A percentile compares a stretch with the other conserved stretches of the same genome.
phyloP scores from a whole-genome alignment of 2,329 filamentous ascomycete species.

The Biscogniauxia sp. region DNA sequence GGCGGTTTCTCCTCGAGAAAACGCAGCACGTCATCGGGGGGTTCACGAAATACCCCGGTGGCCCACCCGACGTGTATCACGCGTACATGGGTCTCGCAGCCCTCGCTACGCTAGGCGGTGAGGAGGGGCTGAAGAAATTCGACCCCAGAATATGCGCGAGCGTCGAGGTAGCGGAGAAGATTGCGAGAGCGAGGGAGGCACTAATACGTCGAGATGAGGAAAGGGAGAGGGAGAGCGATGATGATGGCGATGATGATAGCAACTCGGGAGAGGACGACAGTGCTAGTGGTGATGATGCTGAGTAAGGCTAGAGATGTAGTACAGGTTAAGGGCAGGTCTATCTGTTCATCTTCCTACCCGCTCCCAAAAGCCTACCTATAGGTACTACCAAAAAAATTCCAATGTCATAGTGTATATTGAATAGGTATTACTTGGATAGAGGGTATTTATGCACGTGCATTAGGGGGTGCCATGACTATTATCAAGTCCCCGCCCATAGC shows the following conservation, averaged over 20 bases:
- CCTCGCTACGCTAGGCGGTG: slow-evolving; percentile 61
- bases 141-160: slow-evolving; percentile 78
- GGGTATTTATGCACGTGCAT: too few species aligned
- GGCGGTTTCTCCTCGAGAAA: slow-evolving; percentile 78
- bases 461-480: too few species aligned
- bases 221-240: not conserved
- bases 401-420: too few species aligned
- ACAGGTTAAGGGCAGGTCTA: too few species aligned
- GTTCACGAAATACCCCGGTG: slow-evolving; percentile 70
- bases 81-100: slow-evolving; percentile 84
- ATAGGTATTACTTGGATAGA: too few species aligned
- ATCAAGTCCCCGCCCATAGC: too few species aligned
- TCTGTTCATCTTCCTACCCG: too few species aligned
- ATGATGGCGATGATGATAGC: not conserved
- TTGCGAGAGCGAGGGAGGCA: slow-evolving; percentile 44
- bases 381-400: too few species aligned
- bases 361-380: too few species aligned
- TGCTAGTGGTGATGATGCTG: not conserved
- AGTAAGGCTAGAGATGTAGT: not conserved
- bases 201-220: slow-evolving; percentile 4
- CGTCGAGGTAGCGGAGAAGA: slow-evolving; percentile 50
- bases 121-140: slow-evolving; percentile 61
- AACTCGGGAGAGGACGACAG: not conserved
- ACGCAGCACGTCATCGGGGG: slow-evolving; percentile 85
- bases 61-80: slow-evolving; percentile 78